These are phyloP conservation scores for Gonapodya prolifera DNA, from an alignment of 192 early-diverging fungal genomes.

Conservation along the genomic window DNA sequence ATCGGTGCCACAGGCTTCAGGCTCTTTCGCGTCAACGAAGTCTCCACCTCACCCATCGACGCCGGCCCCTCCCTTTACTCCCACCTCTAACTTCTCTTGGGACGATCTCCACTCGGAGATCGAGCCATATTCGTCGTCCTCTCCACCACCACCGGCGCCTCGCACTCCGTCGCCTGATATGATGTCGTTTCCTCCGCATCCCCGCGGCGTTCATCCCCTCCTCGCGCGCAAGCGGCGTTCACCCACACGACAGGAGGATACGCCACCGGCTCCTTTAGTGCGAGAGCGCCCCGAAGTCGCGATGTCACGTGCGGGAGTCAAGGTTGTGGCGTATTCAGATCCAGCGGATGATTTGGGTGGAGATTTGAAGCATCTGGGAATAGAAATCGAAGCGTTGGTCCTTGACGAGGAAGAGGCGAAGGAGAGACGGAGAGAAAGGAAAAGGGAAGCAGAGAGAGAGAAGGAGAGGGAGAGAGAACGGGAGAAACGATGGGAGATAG, in stretches of 20 bases:
- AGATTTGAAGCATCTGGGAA: not conserved
- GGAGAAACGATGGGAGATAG: not conserved
- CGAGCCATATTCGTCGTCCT: not conserved
- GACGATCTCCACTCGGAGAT: not conserved
- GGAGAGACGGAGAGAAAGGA: not conserved
- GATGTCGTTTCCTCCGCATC: not conserved
- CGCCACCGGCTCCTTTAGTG: too few species aligned
- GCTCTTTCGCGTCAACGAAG: too few species aligned
- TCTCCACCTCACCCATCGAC: too few species aligned
- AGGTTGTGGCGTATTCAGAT: not conserved
- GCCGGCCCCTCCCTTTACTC: not conserved
- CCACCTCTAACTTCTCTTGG: not conserved
- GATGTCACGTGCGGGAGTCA: not conserved
- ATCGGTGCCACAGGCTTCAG: too few species aligned
- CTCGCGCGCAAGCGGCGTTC: not conserved
- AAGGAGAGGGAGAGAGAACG: not conserved
- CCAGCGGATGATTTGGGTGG: not conserved
- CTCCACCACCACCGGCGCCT: not conserved
- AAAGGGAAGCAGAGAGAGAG: not conserved
- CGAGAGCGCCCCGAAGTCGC: not conserved
- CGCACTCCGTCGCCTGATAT: not conserved
- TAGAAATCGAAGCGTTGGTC: not conserved
- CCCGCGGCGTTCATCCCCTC: not conserved
- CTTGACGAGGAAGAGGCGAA: not conserved
- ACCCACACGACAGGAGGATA: too few species aligned